Evolutionary conservation across 805 yeast genomes (phyloP), one percentile per base, ranked within the genome.

Genomic region (Candida broadrunensis): DNA sequence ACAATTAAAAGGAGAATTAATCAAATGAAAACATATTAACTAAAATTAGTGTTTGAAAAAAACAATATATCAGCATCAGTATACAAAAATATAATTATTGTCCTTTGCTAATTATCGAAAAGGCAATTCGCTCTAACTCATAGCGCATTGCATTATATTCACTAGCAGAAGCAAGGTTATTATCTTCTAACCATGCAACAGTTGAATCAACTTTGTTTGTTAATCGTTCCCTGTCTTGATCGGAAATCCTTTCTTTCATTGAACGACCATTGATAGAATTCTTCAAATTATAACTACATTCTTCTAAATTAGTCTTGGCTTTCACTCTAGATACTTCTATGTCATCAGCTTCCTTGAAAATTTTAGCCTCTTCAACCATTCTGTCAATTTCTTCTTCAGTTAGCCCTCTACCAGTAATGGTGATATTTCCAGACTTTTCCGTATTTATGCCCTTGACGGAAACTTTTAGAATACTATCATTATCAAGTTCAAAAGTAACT

Each of bases 331-430:
- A 79, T 61, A 90, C 85, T 46, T 87, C 76, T 55, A 78, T 82
- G 53, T 82, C 83, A 70, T 91, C 98, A 68, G 89, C 95, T 56
- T 86, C 88, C 51, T 95, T 96, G 59, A 72, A 91, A 72, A 86
- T 84, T 70, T 89, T 98, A 55, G 97, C 97, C 62, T 91, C 98
- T 61, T 83, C 93, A 49, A 91, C 96, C 97, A 91, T 91, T 72
- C 91, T 88, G 57, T 91, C 97, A 57, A 91, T 90, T 49, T 89
- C 96, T 48, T 89, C 97, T 73, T 88, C 85, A 19, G 91, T 77
- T 60, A 89, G 78, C 75, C 88, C 88, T 69, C 90, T 97, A 59
- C 89, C 90, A 56, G 88, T 85, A 63, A 89, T 90, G 42, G 96
- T 88, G 61, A 89, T 86, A 56, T 91, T 83, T 67, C 90, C 88